A percentile compares a stretch with the other conserved stretches of the same genome.
These are phyloP conservation scores for Casuarina equisetifolia DNA, from an alignment of 306 rosid genomes.

Conservation along the genomic window DNA sequence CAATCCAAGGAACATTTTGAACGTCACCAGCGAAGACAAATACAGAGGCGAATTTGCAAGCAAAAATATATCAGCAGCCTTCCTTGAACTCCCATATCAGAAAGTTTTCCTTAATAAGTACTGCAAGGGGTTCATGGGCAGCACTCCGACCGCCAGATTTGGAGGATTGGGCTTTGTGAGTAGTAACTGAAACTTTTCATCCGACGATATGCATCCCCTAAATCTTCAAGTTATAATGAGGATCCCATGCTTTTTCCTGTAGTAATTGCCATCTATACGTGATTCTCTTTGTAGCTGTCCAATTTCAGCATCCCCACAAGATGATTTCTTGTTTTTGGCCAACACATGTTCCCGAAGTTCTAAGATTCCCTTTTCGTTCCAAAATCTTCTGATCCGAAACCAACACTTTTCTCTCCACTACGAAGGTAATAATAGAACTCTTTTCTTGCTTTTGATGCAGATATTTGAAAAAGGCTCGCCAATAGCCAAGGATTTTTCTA, in stretches of 20 bases:
- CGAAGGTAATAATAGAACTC: too few relatives aligned
- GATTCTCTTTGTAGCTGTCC: too few relatives aligned
- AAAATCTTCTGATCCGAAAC: not conserved
- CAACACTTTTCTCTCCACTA: too few relatives aligned
- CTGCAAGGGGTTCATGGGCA: constrained; percentile 42
- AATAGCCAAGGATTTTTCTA: constrained; percentile 31
- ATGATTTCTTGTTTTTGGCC: too few relatives aligned
- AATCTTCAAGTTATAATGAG: too few relatives aligned
- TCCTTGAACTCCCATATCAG: constrained; percentile 61
- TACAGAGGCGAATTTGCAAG: constrained; percentile 22
- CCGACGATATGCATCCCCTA: not conserved
- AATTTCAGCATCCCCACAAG: too few relatives aligned
- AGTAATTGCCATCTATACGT: too few relatives aligned
- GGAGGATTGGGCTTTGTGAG: constrained; percentile 82
- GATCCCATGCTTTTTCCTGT: too few relatives aligned
- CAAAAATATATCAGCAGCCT: constrained; percentile 45
- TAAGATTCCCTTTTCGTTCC: too few relatives aligned
- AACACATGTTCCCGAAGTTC: too few relatives aligned
- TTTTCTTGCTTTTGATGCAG: constrained; percentile 21
- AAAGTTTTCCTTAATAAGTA: constrained; percentile 50
- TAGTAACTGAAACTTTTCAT: not conserved
- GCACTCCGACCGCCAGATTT: constrained; percentile 34
- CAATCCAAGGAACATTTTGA: not conserved
- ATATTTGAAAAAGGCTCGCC: constrained; percentile 44
- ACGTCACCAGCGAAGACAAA: constrained; percentile 22